Percentiles rank a stretch among this genome's conserved stretches.
These are phyloP conservation scores for Debaryomyces hansenii DNA, from an alignment of 805 yeast species.

Conservation along the genomic window DNA sequence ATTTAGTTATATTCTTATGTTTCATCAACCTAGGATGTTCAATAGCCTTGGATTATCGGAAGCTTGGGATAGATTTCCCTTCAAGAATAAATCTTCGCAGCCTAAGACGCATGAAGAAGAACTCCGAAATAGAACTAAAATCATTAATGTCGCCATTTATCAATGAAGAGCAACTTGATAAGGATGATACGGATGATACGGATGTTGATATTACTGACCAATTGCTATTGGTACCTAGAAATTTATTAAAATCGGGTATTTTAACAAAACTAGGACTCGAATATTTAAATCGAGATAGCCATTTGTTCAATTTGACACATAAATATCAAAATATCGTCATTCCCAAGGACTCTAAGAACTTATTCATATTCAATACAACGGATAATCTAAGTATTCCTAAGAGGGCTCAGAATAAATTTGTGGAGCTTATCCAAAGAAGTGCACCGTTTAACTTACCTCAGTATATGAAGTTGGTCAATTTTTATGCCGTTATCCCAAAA, in stretches of 20 bases:
- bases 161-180: background rate
- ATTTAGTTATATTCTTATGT: slow-evolving; percentile 1
- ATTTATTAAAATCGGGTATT: slow-evolving; percentile 17
- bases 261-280: slow-evolving; percentile 24
- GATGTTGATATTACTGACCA: slow-evolving; percentile 11
- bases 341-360: slow-evolving; percentile 32
- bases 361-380: slow-evolving; percentile 41
- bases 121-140: slow-evolving; percentile 11
- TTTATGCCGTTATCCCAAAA: slow-evolving; percentile 39
- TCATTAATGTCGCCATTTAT: slow-evolving; percentile 7
- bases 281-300: slow-evolving; percentile 10
- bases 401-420: slow-evolving; percentile 14
- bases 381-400: slow-evolving; percentile 9
- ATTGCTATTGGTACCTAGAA: slow-evolving; percentile 25
- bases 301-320: slow-evolving; percentile 5
- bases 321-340: slow-evolving; percentile 14
- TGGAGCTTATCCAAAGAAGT: slow-evolving; percentile 24
- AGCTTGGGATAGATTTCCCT: background rate
- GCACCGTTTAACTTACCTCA: slow-evolving; percentile 42
- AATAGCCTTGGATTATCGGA: background rate
- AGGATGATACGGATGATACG: background rate
- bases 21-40: background rate
- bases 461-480: slow-evolving; percentile 34
- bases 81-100: slow-evolving; percentile 6
- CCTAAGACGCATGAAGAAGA: slow-evolving; percentile 8